Evolutionary conservation across 2,329 filamentous ascomycete genomes (phyloP).

Genomic region (Trichophyton rubrum): DNA sequence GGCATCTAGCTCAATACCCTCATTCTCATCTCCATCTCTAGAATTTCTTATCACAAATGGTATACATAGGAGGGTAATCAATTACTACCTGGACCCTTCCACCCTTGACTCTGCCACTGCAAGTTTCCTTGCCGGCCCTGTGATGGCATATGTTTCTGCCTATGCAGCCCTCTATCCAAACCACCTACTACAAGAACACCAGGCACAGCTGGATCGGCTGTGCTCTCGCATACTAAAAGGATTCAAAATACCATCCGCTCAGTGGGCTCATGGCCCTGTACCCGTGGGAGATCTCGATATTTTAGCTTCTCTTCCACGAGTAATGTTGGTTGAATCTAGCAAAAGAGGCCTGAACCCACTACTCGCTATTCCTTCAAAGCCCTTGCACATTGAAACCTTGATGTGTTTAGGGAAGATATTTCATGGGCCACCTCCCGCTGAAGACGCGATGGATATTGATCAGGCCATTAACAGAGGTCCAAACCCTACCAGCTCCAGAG

Average conservation of each 20-base stretch:
- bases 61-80: slow-evolving; percentile 39
- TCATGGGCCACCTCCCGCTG: slow-evolving; percentile 35
- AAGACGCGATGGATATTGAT: slow-evolving; percentile 21
- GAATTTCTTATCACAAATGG: slow-evolving; percentile 42
- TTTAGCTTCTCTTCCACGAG: slow-evolving; percentile 45
- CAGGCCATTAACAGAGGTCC: slow-evolving; percentile 20
- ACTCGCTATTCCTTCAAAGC: slow-evolving; percentile 39
- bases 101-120: slow-evolving; percentile 40
- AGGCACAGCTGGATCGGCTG: slow-evolving; percentile 33
- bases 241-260: slow-evolving; percentile 32
- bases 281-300: slow-evolving; percentile 45
- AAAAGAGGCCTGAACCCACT: slow-evolving; percentile 33
- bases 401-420: slow-evolving; percentile 45
- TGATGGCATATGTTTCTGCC: slow-evolving; percentile 46
- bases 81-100: slow-evolving; percentile 41
- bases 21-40: slow-evolving; percentile 33
- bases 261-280: slow-evolving; percentile 43
- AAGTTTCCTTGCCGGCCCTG: slow-evolving; percentile 42
- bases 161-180: slow-evolving; percentile 45
- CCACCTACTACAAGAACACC: slow-evolving; percentile 38
- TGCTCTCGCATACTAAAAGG: slow-evolving; percentile 37
- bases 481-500: slow-evolving; percentile 28
- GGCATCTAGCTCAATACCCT: slow-evolving; percentile 23
- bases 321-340: slow-evolving; percentile 37
- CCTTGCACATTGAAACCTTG: slow-evolving; percentile 42